Conservation (phyloP, 441 rosid genomes). For the Theobroma grandiflorum region DNA sequence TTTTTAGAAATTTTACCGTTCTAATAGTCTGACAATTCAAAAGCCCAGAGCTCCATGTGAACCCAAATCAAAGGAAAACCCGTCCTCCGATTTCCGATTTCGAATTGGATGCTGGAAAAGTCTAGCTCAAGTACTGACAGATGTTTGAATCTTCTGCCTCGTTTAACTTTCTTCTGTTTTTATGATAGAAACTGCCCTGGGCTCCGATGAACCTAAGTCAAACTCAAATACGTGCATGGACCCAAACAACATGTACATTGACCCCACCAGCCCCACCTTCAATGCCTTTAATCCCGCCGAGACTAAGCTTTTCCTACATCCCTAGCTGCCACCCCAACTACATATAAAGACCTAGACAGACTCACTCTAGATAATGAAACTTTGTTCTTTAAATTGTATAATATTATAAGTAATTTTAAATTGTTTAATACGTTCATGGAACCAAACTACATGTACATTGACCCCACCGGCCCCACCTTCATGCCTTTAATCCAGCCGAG, state of each 20-base stretch:
- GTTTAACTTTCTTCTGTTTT: background rate
- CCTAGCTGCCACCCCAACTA: conserved; percentile 22
- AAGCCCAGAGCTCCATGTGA: background rate
- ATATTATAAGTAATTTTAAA: too few species aligned
- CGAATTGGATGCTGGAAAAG: background rate
- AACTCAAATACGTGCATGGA: conserved; percentile 49
- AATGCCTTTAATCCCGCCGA: conserved; percentile 77
- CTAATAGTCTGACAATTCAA: background rate
- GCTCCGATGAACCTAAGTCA: conserved; percentile 38
- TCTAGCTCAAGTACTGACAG: background rate
- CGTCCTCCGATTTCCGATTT: conserved; percentile 23
- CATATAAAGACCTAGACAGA: conserved; percentile 28
- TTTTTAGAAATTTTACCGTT: background rate
- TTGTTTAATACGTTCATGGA: too few species aligned
- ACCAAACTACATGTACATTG: conserved; percentile 29
- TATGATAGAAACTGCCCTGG: conserved; percentile 17
- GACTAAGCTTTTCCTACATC: conserved; percentile 31
- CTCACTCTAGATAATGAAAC: background rate
- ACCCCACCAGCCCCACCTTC: conserved; percentile 62
- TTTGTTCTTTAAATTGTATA: too few species aligned
- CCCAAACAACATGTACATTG: conserved; percentile 31
- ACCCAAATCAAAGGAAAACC: conserved; percentile 17
- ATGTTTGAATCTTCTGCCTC: conserved; percentile 24
- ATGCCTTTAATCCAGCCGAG: conserved; percentile 78
- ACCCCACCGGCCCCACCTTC: conserved; percentile 62